Conservation (phyloP, 192 early-diverging fungal species). For the Gamsiella multidivaricata region DNA sequence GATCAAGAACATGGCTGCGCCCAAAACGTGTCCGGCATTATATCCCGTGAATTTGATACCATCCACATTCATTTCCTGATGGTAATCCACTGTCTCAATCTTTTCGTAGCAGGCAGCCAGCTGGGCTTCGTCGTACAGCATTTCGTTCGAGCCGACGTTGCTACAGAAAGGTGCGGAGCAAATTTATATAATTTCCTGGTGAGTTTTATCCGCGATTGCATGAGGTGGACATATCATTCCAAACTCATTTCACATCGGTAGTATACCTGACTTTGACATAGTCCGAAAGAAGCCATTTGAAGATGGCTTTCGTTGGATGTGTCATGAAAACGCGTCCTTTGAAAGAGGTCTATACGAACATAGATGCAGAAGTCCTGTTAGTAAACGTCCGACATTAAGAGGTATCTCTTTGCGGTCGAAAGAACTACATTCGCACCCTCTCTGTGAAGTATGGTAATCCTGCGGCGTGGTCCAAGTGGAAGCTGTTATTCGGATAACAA, state of each 20-base stretch:
- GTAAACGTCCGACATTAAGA: no score
- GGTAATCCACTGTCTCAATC: slow-evolving; percentile 96
- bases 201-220: not conserved
- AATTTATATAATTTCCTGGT: not conserved
- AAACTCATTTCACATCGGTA: not conserved
- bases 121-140: slow-evolving; percentile 92
- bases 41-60: slow-evolving; percentile 95
- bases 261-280: slow-evolving; percentile 88
- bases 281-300: slow-evolving; percentile 95
- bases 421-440: slow-evolving; percentile 74
- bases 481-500: slow-evolving; percentile 59
- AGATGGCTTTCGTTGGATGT: slow-evolving; percentile 98
- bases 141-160: slow-evolving; percentile 79
- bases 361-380: not conserved
- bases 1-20: slow-evolving; percentile 97
- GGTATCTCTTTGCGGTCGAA: no score
- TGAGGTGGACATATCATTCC: not conserved
- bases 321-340: slow-evolving; percentile 99
- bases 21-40: slow-evolving; percentile 98
- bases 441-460: slow-evolving; percentile 97
- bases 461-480: slow-evolving; percentile 98
- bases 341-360: slow-evolving; percentile 82
- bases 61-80: slow-evolving; percentile 95
- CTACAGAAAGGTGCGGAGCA: slow-evolving; percentile 34
- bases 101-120: slow-evolving; percentile 82